Evolutionary conservation across 164 flowering plant species (phyloP), one percentile per base, ranked within the genome.

Genomic region (Aristolochia contorta): DNA sequence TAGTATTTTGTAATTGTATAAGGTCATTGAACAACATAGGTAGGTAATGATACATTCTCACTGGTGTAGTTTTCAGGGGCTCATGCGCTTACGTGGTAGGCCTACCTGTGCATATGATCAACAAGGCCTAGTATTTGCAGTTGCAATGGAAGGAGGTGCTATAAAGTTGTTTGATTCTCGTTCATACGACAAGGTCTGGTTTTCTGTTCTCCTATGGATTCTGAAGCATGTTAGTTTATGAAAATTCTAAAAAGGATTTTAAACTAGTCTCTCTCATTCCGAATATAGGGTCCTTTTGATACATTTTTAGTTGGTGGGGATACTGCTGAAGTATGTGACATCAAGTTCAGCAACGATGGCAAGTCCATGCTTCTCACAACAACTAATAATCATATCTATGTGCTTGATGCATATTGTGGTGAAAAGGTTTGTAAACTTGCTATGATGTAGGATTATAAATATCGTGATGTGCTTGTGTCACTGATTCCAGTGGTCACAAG

Each of bases 101-200:
- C 99, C 99, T 62, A 75, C 96, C 5, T 97, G 91, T 57, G 97
- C 99, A 37, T 91, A 84, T 71, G 97, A 93, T 71, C 99, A 90
- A 62, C 99, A 93, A 70, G 99, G 99, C 56, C 91, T 93, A 67
- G 99, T 93, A 46, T 93, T 93, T 85, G 97, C 97, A 10, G 96
- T 91, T 62, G 91, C 97, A 66, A 93, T 93, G 97, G 99, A 93
- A 90, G 99, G 97, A 51, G 97, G 99, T 72, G 99, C 97, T 62
- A 82, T 93, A 57, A 93, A 91, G 72, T 69, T 90, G 71, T 93
- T 93, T 79, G 99, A 93, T 81, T 94, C 96, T 51, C 93, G 99
- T 49, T 88, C 96, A 32, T 94, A 85, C 77, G 97, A 94, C 77
- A 94, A 91, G 97, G 97, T 93, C 43, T 4, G 65, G 24, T 47